These are phyloP conservation scores for Neonectria neomacrospora DNA, from an alignment of 2,329 filamentous ascomycete genomes.

Conservation along the genomic window DNA sequence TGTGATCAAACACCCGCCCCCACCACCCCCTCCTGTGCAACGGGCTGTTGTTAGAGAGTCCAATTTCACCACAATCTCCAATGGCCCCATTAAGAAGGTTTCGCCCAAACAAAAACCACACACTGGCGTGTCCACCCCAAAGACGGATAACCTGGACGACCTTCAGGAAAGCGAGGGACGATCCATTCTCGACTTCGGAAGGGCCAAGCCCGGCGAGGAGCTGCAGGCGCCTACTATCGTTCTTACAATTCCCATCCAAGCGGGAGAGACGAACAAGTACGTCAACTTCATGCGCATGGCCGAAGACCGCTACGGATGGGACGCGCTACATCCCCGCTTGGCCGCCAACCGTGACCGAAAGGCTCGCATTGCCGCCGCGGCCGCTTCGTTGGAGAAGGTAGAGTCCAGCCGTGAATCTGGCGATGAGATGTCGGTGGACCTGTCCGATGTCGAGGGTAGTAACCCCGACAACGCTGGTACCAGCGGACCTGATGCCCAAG, in stretches of 20 bases:
- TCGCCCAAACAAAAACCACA: slow-evolving; percentile 60
- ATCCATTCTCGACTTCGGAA: slow-evolving; percentile 71
- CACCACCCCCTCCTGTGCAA: slow-evolving; percentile 47
- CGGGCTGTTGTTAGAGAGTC: slow-evolving; percentile 52
- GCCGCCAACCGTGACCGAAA: slow-evolving; percentile 90
- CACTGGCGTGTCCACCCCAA: slow-evolving; percentile 58
- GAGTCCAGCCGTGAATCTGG: slow-evolving; percentile 75
- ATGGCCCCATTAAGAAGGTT: slow-evolving; percentile 57
- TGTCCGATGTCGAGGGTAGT: slow-evolving; percentile 79
- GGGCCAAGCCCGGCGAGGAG: slow-evolving; percentile 68
- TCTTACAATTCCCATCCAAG: slow-evolving; percentile 80
- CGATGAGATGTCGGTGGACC: slow-evolving; percentile 87
- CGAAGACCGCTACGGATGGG: slow-evolving; percentile 93
- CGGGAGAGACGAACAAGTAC: slow-evolving; percentile 84
- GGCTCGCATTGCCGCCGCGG: slow-evolving; percentile 86
- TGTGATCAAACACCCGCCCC: slow-evolving; percentile 52
- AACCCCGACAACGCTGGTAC: slow-evolving; percentile 83
- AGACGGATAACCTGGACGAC: slow-evolving; percentile 62
- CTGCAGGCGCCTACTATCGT: slow-evolving; percentile 79
- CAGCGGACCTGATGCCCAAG: slow-evolving; percentile 70
- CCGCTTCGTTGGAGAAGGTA: slow-evolving; percentile 83
- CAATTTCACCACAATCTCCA: slow-evolving; percentile 56
- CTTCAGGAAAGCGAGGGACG: slow-evolving; percentile 57
- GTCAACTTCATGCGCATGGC: slow-evolving; percentile 96
- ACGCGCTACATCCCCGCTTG: slow-evolving; percentile 89